These are phyloP conservation scores for Arctium lappa DNA, from an alignment of 129 eudicot genomes.

Conservation along the genomic window DNA sequence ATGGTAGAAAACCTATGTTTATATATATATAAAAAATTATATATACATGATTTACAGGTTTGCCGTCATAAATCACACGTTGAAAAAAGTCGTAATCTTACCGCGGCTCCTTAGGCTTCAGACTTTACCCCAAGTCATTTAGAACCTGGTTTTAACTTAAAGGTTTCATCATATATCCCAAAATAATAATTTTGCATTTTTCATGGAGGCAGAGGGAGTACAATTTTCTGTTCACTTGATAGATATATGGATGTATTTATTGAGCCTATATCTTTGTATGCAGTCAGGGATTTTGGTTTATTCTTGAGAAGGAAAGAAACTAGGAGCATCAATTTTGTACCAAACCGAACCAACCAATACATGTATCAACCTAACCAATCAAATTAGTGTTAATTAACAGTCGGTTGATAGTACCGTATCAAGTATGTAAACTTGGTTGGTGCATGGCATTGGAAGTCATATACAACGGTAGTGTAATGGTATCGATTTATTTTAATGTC, in stretches of 20 bases:
- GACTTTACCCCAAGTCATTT: too few relatives aligned
- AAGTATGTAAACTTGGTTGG: too few relatives aligned
- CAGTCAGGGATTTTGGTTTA: neutral
- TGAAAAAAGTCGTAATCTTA: too few relatives aligned
- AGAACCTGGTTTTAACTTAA: too few relatives aligned
- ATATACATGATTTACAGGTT: too few relatives aligned
- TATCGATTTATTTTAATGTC: neutral
- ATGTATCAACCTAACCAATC: neutral
- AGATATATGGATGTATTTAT: neutral
- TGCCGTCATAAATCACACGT: too few relatives aligned
- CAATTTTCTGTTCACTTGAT: neutral
- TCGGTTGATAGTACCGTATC: neutral
- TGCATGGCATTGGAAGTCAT: too few relatives aligned
- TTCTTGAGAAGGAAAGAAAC: neutral
- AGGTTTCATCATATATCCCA: too few relatives aligned
- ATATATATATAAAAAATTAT: too few relatives aligned
- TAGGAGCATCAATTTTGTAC: neutral
- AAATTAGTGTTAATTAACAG: neutral
- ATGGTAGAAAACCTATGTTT: too few relatives aligned
- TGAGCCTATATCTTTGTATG: neutral
- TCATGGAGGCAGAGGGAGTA: neutral
- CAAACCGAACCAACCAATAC: neutral
- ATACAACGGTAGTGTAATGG: neutral
- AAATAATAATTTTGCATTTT: too few relatives aligned
- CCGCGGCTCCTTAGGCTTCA: too few relatives aligned